Evolutionary conservation across 768 basidiomycete species (phyloP).

Genomic region (Calocera cornea): DNA sequence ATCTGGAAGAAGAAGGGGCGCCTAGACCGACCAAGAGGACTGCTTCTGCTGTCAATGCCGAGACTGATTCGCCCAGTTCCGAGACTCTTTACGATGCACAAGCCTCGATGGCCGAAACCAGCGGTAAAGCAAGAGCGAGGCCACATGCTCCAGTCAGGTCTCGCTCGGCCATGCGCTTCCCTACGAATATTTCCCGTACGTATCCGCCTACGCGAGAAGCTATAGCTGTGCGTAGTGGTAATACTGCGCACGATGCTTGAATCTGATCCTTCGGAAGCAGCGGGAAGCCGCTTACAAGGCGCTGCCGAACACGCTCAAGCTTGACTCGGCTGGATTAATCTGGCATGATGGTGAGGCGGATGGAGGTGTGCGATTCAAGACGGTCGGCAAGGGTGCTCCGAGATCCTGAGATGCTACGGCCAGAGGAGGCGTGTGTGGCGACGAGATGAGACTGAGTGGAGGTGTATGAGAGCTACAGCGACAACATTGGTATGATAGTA

Average conservation of each 20-base stretch:
- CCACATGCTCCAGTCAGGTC: neutral
- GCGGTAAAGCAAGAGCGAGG: neutral
- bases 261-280: constrained; percentile 1
- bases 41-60: neutral
- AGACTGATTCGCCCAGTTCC: neutral
- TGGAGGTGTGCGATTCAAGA: neutral
- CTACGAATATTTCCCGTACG: neutral
- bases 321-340: constrained; percentile 1
- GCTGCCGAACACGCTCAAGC: neutral
- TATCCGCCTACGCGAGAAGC: neutral
- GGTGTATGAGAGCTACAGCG: neutral
- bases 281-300: neutral
- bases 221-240: neutral
- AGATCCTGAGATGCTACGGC: neutral
- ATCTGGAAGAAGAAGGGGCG: no score
- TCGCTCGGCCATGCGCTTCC: neutral
- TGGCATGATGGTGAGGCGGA: neutral
- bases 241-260: neutral
- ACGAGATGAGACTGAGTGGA: neutral
- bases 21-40: neutral
- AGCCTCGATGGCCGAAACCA: neutral
- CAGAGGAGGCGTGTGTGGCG: neutral
- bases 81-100: neutral
- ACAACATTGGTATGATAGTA: neutral
- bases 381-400: neutral